phyloP scores from a whole-genome alignment of 768 basidiomycete genomes.

The Phanerochaete carnosa region DNA sequence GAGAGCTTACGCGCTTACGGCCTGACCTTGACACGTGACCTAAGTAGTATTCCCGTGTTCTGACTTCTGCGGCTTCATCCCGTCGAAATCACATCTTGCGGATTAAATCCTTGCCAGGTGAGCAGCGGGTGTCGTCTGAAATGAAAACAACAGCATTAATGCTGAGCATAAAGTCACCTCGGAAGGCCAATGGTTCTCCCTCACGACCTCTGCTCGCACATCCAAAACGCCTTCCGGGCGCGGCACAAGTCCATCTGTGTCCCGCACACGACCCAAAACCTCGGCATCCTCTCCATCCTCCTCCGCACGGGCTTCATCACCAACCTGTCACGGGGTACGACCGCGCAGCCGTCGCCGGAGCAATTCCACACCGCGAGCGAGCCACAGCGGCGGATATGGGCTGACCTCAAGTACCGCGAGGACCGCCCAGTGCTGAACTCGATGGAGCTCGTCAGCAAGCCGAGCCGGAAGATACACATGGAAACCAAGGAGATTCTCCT shows the following conservation, averaged over 20 bases:
- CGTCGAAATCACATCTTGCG: too few relatives aligned
- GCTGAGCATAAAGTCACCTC: too few relatives aligned
- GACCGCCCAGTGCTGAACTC: conserved; percentile 77
- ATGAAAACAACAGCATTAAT: too few relatives aligned
- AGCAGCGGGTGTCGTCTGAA: too few relatives aligned
- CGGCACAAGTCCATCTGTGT: conserved; percentile 77
- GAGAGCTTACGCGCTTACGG: too few relatives aligned
- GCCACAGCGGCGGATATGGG: conserved; percentile 84
- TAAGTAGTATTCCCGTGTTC: too few relatives aligned
- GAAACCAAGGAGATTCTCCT: conserved; percentile 65
- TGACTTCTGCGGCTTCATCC: too few relatives aligned
- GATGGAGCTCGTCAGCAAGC: conserved; percentile 83
- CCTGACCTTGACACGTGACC: too few relatives aligned
- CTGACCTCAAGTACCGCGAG: conserved; percentile 89
- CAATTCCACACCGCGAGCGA: conserved; percentile 58
- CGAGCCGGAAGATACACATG: conserved; percentile 80
- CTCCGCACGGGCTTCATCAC: conserved; percentile 88
- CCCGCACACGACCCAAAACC: conserved; percentile 82
- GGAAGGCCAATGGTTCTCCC: conserved; percentile 66
- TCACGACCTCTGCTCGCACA: conserved; percentile 82
- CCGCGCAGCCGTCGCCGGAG: conserved; percentile 57
- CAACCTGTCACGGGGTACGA: conserved; percentile 76
- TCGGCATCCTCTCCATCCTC: conserved; percentile 90
- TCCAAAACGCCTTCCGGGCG: conserved; percentile 91
- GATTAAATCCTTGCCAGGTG: too few relatives aligned